Base-by-base conservation (phyloP, 2,329 filamentous ascomycete genomes). In the Zasmidium citrigriseum region DNA sequence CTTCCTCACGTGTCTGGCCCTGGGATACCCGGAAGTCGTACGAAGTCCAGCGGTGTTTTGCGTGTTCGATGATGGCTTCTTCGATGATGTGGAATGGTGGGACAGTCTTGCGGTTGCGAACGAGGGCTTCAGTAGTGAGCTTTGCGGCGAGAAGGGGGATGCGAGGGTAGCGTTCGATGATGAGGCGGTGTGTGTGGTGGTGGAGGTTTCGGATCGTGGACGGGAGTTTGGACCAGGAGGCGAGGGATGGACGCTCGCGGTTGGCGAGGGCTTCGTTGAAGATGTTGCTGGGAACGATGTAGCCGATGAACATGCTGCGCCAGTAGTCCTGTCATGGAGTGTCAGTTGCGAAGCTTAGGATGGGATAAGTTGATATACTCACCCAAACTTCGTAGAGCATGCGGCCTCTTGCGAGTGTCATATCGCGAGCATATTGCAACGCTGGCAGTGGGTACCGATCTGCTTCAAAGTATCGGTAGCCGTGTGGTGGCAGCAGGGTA, bases 311-410 rank as follows among this genome's bases (percentile, higher is more conserved):
- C 24, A 20, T 24, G 12, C 18, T 54, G 20, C 27, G 46, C 34
- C 48, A 60, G 21, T 25, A 27, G 38, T 60, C 46, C 58, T 60
- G 25, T 27, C 5, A 11, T 20, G 7, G 20, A 9, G n/a, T 29
- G 16, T 46, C 22, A 47, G 18, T 11, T 51, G 10, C 23, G 46
- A 5, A 4, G n/a, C n/a, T n/a, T 24, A 23, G 24, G 20, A 44
- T 46, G n/a, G 14, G 20, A 24, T 3, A 7, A 25, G n/a, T 18
- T 1, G 24, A 46, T 46, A 4, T n/a, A 46, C 54, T 44, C 22
- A 57, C 58, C 29, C 50, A 49, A 25, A 64, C 54, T 59, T 61
- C 58, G 54, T 64, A 64, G 2, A 61, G 51, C 9, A 64, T 55
- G 18, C 56, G 56, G 1, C 58, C 59, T 59, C 56, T 51, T 2